Percentiles rank a stretch among this genome's conserved stretches.
These are phyloP conservation scores for Spergularia azorica DNA, from an alignment of 179 eudicot species.

Conservation along the genomic window DNA sequence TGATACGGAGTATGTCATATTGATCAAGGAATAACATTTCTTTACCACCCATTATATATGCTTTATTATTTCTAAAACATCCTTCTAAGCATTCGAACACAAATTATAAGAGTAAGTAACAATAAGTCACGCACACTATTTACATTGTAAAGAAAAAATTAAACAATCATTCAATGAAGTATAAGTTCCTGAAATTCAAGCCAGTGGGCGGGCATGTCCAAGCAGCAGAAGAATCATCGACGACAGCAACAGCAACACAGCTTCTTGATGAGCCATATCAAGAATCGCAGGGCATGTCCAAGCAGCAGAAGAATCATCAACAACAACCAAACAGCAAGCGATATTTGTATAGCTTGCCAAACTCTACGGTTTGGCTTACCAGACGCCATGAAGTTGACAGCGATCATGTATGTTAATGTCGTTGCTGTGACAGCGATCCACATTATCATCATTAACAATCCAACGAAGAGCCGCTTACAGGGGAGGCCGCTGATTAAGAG, in stretches of 20 bases:
- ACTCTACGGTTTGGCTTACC: not conserved
- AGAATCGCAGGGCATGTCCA: conserved; percentile 14
- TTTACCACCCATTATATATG: too few species aligned
- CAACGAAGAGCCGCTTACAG: conserved; percentile 17
- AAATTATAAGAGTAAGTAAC: too few species aligned
- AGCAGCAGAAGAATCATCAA: conserved; percentile 18
- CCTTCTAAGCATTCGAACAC: too few species aligned
- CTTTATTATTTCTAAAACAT: too few species aligned
- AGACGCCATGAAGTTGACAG: conserved; percentile 20
- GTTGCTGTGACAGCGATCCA: conserved; percentile 31
- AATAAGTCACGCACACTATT: too few species aligned
- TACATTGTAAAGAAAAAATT: too few species aligned
- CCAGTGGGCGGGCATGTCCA: not conserved
- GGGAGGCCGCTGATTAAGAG: conserved; percentile 27
- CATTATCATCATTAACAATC: conserved; percentile 19
- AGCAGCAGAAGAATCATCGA: too few species aligned
- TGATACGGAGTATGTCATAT: too few species aligned
- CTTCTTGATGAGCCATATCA: conserved; percentile 6
- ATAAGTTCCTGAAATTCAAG: too few species aligned
- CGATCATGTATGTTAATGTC: conserved; percentile 15
- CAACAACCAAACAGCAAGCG: conserved; percentile 12
- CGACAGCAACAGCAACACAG: not conserved
- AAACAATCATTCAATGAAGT: too few species aligned
- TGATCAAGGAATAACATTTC: too few species aligned
- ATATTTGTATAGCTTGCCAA: not conserved